Evolutionary conservation across 208 protist genomes (phyloP).

Genomic region (Sergeia podlipaevii): DNA sequence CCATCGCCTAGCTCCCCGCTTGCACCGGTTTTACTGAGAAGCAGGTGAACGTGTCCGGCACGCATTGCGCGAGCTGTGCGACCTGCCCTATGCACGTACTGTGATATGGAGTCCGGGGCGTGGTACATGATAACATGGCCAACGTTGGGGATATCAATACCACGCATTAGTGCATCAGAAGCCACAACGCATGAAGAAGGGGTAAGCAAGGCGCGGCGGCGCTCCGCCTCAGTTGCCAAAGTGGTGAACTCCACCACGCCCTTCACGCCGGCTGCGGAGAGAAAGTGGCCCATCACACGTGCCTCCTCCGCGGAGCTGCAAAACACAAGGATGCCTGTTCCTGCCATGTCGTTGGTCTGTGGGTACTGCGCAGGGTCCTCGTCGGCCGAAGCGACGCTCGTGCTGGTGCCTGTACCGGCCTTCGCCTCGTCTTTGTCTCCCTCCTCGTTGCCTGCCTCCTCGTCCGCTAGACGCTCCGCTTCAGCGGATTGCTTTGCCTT

Average conservation of each 20-base stretch:
- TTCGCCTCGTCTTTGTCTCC: neutral
- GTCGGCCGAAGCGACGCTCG: neutral
- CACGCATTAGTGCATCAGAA: slow-evolving; percentile 88
- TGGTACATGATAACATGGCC: slow-evolving; percentile 92
- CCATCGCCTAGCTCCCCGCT: slow-evolving; percentile 60
- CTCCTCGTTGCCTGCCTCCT: slow-evolving; percentile 8
- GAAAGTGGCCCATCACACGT: slow-evolving; percentile 85
- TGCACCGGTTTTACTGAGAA: slow-evolving; percentile 68
- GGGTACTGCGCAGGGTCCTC: slow-evolving; percentile 28
- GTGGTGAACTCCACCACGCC: slow-evolving; percentile 85
- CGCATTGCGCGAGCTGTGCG: slow-evolving; percentile 94
- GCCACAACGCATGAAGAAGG: slow-evolving; percentile 63
- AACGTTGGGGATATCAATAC: slow-evolving; percentile 86
- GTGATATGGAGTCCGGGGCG: slow-evolving; percentile 80
- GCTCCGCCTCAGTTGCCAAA: slow-evolving; percentile 60
- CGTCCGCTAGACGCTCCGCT: neutral
- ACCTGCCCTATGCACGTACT: slow-evolving; percentile 96
- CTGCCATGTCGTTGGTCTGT: slow-evolving; percentile 41
- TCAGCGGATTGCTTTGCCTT: neutral
- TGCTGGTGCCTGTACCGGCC: neutral
- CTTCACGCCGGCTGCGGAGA: slow-evolving; percentile 58
- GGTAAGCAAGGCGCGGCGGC: slow-evolving; percentile 61
- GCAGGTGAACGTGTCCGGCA: slow-evolving; percentile 68
- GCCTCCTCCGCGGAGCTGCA: slow-evolving; percentile 85
- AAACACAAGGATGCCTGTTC: slow-evolving; percentile 75